Evolutionary conservation across 2,329 filamentous ascomycete genomes (phyloP), one percentile per base, ranked within the genome.

Genomic region (Hypoxylon sp.): DNA sequence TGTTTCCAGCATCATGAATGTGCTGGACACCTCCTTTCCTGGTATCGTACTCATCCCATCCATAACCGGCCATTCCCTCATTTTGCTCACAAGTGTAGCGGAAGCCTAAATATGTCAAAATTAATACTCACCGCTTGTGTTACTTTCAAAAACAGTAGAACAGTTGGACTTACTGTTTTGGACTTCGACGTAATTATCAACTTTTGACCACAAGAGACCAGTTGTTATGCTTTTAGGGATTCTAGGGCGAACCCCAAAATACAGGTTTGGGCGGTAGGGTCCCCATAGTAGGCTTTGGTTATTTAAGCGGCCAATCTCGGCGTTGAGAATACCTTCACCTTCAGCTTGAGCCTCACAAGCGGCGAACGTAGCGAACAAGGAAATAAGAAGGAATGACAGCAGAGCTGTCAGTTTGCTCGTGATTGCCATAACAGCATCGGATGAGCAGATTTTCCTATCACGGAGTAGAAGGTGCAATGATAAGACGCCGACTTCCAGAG

Each of bases 11-110:
- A 79, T 99, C 96, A 77, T 97, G 93, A 65, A 99, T 95, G 0
- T 92, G 92, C 80, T 99, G 93, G 21, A 92, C 86, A 61, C 96
- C 96, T 68, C 96, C 96, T 62, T 86, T 91, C 63, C 96, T 87
- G 21, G 94, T 90, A 80, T 99, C 96, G 79, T 97, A 99, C 78
- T 97, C 93, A 75, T 98, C 94, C 96, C 96, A 99, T 68, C 96
- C 96, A 79, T 99, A 99, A 61, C 95, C 95, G 51, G 89, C 91
- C 87, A 99, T 97, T 71, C 92, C 92, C 78, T 97, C 93, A 79
- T 96, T 89, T 79, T 99, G 96, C 80, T 98, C 96, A 81, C 96
- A 99, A 0, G 96, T 98, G 79, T 97, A 94, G 71, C 96, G 90
- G 75, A 98, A 91, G 74, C 90, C 93, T 96, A 77, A 25, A 19